Base-by-base conservation (phyloP, 352 stramenopile genomes). In the Plasmopara muralis region DNA sequence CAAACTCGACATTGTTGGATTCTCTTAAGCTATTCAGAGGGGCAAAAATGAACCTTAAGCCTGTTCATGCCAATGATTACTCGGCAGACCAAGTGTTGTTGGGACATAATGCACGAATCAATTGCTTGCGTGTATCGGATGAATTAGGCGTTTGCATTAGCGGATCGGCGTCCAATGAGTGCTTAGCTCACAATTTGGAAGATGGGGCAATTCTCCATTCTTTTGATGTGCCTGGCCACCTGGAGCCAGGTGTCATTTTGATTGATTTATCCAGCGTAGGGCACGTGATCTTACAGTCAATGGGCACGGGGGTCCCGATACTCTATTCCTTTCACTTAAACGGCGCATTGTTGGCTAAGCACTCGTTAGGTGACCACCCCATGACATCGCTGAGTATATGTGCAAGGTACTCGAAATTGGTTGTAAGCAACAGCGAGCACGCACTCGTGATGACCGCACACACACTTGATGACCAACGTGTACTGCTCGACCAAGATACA, bases 321-420 rank as follows among this genome's bases (percentile, higher is more conserved):
- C 55, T 92, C 28, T 82, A 85, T 57, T 74, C 70, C 1, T 94
- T 87, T 50, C 80, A 89, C 48, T 59, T 89, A 41, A 87, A 94
- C 50, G 83, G 79, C 10, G 63, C 55, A 12, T 39, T 85, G 25
- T 50, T 94, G 43, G 81, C 79, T 16, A 54, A 65, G 35, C 51
- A 71, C 0, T 48, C 37, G 18, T 50, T 87, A 25, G 63, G 62
- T 4, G 57, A 68, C 1, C 39, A 25, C 0, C 65, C 66, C 8
- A 89, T 89, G 72, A 64, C 51, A 7, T 77, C 60, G 10, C 28
- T 88, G 45, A 74, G 57, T 31, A 70, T 89, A 40, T 88, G 67
- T 43, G 69, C 64, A 41, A 74, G 74, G 6, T 87, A 78, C 46
- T 86, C 72, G 20, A 81, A 84, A 48, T 65, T 86, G 4, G 67